Evolutionary conservation across 2,329 filamentous ascomycete genomes (phyloP), one percentile per base, ranked within the genome.

Genomic region (Beauveria brongniartii): DNA sequence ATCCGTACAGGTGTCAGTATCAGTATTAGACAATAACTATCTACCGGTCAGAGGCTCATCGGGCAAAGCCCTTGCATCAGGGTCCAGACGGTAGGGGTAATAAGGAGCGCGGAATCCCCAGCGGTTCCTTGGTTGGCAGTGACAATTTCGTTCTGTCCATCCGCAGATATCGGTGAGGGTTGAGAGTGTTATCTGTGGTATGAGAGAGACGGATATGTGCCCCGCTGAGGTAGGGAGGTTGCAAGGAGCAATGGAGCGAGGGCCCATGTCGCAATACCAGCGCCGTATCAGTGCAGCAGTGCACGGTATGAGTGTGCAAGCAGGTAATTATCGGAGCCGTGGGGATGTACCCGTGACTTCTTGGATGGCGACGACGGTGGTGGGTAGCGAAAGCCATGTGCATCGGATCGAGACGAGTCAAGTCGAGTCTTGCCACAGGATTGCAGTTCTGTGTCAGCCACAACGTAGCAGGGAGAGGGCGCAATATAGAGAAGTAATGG

Each of bases 241-340:
- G 37, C 37, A 54, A 22, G 22, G 52, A 20, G 22, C 52, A 44
- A 28, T n/a, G 30, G 30, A 51, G 34, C n/a, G n/a, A 59, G 18
- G 55, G 47, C 37, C 34, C 47, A 59, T 52, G 37, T 51, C 46
- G 56, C 56, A 57, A 57, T 57, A 28, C 44, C 34, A 16, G 55
- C 34, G 30, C 43, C 26, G 28, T 48, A 26, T 48, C 44, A 50
- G 44, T 22, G 44, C 28, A 57, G 22, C 16, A 20, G 16, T 9
- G 16, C 18, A 8, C 14, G 18, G 37, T 54, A n/a, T 12, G 34
- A 26, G 14, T 14, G 34, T 16, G 34, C 12, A 37, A 37, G 34
- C 34, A 16, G 12, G 34, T 37, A 37, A 37, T 37, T 37, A 37
- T 37, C 34, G 34, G 34, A 37, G 12, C 34, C 34, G 34, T 37